A percentile compares a stretch with the other conserved stretches of the same genome.
These are phyloP conservation scores for Candolleomyces efflorescens DNA, from an alignment of 768 basidiomycete species.

Conservation along the genomic window DNA sequence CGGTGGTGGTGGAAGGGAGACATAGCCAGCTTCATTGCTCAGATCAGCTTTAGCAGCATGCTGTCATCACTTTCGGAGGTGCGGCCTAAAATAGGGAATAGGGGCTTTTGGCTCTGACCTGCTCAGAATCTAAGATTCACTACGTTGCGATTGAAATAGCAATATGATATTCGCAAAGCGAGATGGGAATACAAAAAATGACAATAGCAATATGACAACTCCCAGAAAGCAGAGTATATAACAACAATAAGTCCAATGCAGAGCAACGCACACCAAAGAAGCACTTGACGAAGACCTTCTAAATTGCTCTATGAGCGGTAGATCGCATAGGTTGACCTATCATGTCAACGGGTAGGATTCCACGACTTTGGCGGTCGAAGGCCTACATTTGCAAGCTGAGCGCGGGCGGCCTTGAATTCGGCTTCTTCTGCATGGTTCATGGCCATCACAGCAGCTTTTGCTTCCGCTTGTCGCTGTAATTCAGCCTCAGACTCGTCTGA, in stretches of 20 bases:
- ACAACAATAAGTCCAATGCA: not conserved
- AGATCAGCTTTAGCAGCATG: not conserved
- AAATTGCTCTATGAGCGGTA: not conserved
- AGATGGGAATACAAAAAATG: not conserved
- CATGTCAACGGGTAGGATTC: conserved; percentile 38
- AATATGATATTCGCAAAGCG: conserved; percentile 2
- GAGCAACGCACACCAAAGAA: too few relatives aligned
- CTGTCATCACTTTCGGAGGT: not conserved
- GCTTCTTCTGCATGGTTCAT: conserved; percentile 76
- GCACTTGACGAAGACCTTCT: not conserved
- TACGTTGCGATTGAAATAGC: too few relatives aligned
- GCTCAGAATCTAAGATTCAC: not conserved
- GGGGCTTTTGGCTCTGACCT: not conserved
- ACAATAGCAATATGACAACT: not conserved
- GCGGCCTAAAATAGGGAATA: not conserved
- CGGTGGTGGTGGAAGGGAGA: conserved; percentile 4
- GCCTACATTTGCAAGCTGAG: conserved; percentile 71
- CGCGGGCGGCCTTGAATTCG: conserved; percentile 77
- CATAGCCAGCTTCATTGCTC: conserved; percentile 6
- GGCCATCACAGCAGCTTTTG: conserved; percentile 70
- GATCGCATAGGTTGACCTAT: not conserved
- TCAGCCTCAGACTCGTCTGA: conserved; percentile 94
- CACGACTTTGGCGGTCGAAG: conserved; percentile 75
- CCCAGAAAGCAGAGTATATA: not conserved
- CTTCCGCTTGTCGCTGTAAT: conserved; percentile 81